Conservation (phyloP, 805 yeast genomes). For the Sungouiozyma intestinalis region DNA sequence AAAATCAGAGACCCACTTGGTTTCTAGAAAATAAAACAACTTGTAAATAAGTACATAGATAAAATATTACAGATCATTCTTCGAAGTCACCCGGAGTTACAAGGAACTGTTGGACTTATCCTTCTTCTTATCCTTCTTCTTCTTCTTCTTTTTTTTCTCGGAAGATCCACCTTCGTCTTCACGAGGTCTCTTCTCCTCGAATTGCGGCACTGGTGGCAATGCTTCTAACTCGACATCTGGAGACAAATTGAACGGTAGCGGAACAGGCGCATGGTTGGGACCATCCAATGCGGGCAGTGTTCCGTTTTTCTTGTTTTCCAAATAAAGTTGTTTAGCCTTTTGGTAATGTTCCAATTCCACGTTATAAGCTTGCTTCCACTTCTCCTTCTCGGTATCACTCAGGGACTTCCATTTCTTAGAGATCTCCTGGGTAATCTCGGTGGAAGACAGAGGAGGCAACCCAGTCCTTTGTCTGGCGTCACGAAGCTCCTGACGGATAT, state of each 20-base stretch:
- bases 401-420: constrained; percentile 71
- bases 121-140: constrained; percentile 47
- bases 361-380: constrained; percentile 53
- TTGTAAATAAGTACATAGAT: not conserved
- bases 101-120: constrained; percentile 16
- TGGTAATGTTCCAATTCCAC: constrained; percentile 38
- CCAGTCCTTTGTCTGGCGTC: constrained; percentile 54
- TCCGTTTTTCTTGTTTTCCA: constrained; percentile 37
- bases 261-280: constrained; percentile 33
- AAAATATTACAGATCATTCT: constrained; percentile 3
- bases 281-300: constrained; percentile 18
- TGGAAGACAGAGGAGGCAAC: constrained; percentile 54
- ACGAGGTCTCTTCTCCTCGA: constrained; percentile 30
- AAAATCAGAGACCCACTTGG: not conserved
- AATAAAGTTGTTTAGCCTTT: constrained; percentile 35
- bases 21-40: constrained; percentile 3
- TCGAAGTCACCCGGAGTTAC: not conserved
- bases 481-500: constrained; percentile 58
- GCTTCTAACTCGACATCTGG: constrained; percentile 9
- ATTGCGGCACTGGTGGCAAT: constrained; percentile 12
- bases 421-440: constrained; percentile 70
- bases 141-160: constrained; percentile 38
- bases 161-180: constrained; percentile 26
- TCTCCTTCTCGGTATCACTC: constrained; percentile 56
- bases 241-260: constrained; percentile 29